Evolutionary conservation across 495 filamentous ascomycete species (phyloP), one percentile per base, ranked within the genome.

Genomic region (Recurvomyces mirabilis): DNA sequence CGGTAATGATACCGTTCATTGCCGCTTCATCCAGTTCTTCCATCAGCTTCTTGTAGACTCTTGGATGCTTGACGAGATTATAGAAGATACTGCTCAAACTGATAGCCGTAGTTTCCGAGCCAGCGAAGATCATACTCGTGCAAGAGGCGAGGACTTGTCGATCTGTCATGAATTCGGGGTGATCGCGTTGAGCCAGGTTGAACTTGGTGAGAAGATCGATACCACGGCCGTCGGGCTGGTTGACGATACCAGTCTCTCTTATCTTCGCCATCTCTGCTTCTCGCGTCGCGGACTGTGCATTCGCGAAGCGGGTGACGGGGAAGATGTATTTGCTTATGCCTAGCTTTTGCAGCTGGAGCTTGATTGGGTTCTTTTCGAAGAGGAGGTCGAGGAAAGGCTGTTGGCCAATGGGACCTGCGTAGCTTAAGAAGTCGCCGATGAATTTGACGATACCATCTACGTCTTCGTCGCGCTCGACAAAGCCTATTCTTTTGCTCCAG

Each of bases 151-250:
- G 72, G 5, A 87, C 75, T 6, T 75, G 65, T 1, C 59, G 68
- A 51, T 79, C 70, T 26, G 64, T 74, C 74, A 86, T 82, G 60
- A 82, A 79, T 3, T 77, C 64, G 0, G 75, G 66, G 60, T 70
- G 60, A 49, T 65, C 57, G 49, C 69, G 56, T 34, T 55, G 58
- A 1, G 70, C 68, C 53, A 67, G 60, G 0, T 65, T 49, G 52
- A 74, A 74, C 41, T 64, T 68, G 21, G 66, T 62, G 0, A 74
- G 55, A 0, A 74, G 47, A 53, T 70, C 65, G 42, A 67, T 43
- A 49, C 63, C 53, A 47, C 66, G 37, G 38, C 61, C 50, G 28
- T 63, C 63, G 13, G 63, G 51, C 26, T 64, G 56, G 6, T 63
- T 47, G 10, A 65, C 54, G 18, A 58, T 53, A 44, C 57, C 60